Percentiles rank a stretch among this genome's conserved stretches.
Conservation (phyloP, 2,329 filamentous ascomycete species). For the Huntiella omanensis region DNA sequence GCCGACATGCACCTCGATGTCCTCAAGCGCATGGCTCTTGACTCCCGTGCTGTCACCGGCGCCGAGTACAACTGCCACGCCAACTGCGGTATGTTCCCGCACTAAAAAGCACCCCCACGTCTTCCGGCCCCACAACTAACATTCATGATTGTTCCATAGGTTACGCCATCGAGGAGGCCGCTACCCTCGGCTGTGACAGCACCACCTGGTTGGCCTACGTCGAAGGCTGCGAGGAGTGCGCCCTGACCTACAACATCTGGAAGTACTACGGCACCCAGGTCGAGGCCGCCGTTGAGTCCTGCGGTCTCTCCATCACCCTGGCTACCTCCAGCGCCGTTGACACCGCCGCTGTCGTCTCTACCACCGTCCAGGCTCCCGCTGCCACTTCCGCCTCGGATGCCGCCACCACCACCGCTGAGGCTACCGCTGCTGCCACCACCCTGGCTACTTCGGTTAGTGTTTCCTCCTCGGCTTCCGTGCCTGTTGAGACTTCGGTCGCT, state of each 20-base stretch:
- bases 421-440: background rate
- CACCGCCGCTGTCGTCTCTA: background rate
- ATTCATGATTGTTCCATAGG: slow-evolving; percentile 13
- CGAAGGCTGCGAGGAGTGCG: slow-evolving; percentile 26
- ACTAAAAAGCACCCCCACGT: background rate
- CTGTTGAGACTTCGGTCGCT: background rate
- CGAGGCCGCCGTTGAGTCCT: slow-evolving; percentile 19
- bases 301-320: slow-evolving; percentile 14
- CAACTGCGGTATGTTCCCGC: slow-evolving; percentile 25
- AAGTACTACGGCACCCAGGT: slow-evolving; percentile 23
- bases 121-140: background rate
- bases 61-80: slow-evolving; percentile 25
- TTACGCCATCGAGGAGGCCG: slow-evolving; percentile 16
- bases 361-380: background rate
- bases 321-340: background rate
- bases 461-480: background rate
- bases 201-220: slow-evolving; percentile 23
- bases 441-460: background rate
- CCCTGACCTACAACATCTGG: slow-evolving; percentile 25
- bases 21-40: slow-evolving; percentile 1
- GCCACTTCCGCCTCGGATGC: background rate
- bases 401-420: background rate
- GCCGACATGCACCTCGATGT: slow-evolving; percentile 4
- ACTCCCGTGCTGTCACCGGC: slow-evolving; percentile 5
- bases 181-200: slow-evolving; percentile 17